Percentiles rank a stretch among this genome's conserved stretches.
These are phyloP conservation scores for Aspergillus cavernicola DNA, from an alignment of 495 filamentous ascomycete genomes.

Conservation along the genomic window DNA sequence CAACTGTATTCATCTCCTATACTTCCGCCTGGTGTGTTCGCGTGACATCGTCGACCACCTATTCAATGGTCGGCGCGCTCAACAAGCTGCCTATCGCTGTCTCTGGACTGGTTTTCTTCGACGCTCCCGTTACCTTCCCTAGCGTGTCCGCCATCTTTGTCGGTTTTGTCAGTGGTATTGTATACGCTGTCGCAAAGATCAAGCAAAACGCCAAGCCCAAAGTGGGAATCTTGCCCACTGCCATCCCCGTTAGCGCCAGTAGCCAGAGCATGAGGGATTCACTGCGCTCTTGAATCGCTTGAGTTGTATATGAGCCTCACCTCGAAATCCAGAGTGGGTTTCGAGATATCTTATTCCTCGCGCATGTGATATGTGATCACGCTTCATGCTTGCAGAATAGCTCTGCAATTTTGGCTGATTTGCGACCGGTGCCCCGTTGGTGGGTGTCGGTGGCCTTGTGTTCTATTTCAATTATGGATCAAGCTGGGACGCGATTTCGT, in stretches of 20 bases:
- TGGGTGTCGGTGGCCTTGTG: conserved; percentile 31
- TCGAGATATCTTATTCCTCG: background rate
- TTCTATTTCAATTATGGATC: conserved; percentile 8
- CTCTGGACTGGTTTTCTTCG: conserved; percentile 89
- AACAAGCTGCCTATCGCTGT: conserved; percentile 97
- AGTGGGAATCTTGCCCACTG: conserved; percentile 62
- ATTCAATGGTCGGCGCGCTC: conserved; percentile 95
- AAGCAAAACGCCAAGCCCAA: conserved; percentile 67
- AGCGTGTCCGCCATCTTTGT: conserved; percentile 84
- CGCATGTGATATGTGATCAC: conserved; percentile 35
- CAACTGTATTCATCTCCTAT: conserved; percentile 97
- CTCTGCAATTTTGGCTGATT: background rate
- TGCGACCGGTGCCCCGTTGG: conserved; percentile 16
- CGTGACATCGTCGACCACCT: conserved; percentile 92
- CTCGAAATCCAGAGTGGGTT: background rate
- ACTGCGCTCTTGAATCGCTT: conserved; percentile 49
- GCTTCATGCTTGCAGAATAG: conserved; percentile 25
- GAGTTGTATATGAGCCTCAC: background rate
- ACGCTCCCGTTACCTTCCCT: conserved; percentile 88
- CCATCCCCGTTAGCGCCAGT: conserved; percentile 78
- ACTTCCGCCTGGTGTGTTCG: conserved; percentile 98
- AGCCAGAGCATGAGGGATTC: conserved; percentile 87
- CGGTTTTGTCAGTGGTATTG: conserved; percentile 87
- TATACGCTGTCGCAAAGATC: conserved; percentile 90
- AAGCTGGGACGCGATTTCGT: background rate